Evolutionary conservation across 106 monocot genomes (phyloP), one percentile per base, ranked within the genome.

Genomic region (Acorus calamus): DNA sequence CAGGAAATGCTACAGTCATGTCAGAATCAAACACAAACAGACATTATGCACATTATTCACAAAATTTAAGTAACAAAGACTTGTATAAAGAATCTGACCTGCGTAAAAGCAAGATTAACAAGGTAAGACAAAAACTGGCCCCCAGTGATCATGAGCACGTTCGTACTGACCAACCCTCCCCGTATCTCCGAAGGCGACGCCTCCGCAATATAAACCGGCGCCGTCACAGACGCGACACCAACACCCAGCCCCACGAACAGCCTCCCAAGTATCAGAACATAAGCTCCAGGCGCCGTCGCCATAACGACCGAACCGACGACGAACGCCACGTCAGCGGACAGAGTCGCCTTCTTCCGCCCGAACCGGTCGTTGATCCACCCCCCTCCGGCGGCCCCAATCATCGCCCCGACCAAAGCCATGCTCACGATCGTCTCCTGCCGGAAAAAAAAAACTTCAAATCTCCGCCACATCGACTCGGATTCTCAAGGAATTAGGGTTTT

Each of bases 81-180:
- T 28, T 28, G 28, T 28, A 28, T 28, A 1, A 28, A 55, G 53
- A 60, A 71, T 52, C 76, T 77, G 60, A 96, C 96, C 96, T 96
- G 77, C 4, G 96, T 96, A 57, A 96, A 96, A 52, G 76, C 91
- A 67, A 96, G 96, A 77, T 96, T 96, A 41, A 96, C 80, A 68
- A 96, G 85, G 56, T 96, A 96, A 3, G 96, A 85, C 14, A 96
- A 71, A 63, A 96, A 91, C 69, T 96, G 96, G 48, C 91, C 91
- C 14, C 84, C 82, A 9, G 91, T 96, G 63, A 96, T 91, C 96
- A 96, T 96, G 56, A 96, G 87, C 58, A 96, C 96, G 70, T 96
- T 91, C 13, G 80, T 96, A 55, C 82, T 76, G 11, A 96, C 91
- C 12, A 96, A 69, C 7, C 78, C 87, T 55, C 96, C 96, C 63